Evolutionary conservation across 345 rosid genomes (phyloP), one percentile per base, ranked within the genome.

Genomic region (Salix purpurea): DNA sequence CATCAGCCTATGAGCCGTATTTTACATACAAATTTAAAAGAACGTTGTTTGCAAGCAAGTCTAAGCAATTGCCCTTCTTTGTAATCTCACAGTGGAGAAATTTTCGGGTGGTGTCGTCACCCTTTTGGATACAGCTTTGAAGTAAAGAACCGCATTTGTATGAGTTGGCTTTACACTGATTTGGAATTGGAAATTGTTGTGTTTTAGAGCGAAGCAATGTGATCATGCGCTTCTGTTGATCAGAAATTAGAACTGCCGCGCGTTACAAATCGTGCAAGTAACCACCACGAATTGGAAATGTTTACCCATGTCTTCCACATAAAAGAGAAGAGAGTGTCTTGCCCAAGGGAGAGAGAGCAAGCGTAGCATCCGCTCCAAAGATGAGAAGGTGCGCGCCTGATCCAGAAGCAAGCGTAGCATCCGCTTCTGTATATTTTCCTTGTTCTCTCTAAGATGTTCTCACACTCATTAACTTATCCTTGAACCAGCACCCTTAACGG

Each of bases 61-160:
- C 99, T 62, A 92, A 78, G 88, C 88, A 89, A 81, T 79, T 83
- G 2, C 98, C 98, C 77, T 74, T 83, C 86, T 93, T 93, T 9
- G 89, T 5, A 26, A 88, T 72, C 18, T 86, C 81, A 74, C 90
- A 88, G 50, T 91, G 98, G 34, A 92, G 76, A 68, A 87, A 82
- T 78, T 60, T 88, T 16, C 86, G 88, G 21, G 77, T 46, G 37
- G 50, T 4, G 32, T 65, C 76, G 65, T 90, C 95, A 76, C 78
- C 88, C 73, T 70, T 81, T 72, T 61, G 86, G 87, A 96, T 83
- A 79, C 91, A 91, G 70, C 74, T 81, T 85, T 84, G 96, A 65
- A 96, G 94, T 82, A 81, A 56, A 23, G 81, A 23, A 34, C 86
- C 88, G 71, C 87, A 91, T 9, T 78, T 72, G 77, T 77, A 82